phyloP scores from a whole-genome alignment of 2,329 filamentous ascomycete genomes.

The Cordyceps farinosa region DNA sequence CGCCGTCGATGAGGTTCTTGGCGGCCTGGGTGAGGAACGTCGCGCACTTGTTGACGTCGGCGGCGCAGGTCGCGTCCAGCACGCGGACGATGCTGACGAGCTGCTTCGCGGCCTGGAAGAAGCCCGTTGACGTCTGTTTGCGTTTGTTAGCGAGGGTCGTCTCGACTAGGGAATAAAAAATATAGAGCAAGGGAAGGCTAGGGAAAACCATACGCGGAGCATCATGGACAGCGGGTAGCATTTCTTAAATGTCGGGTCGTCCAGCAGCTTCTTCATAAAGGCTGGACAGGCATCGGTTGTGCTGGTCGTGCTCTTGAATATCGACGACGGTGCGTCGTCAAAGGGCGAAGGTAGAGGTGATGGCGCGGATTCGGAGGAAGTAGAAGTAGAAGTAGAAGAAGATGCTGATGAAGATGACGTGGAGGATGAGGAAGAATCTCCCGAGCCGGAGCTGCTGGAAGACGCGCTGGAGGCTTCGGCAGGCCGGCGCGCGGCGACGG shows the following conservation, averaged over 20 bases:
- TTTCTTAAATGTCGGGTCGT: constrained; percentile 60
- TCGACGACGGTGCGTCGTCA: constrained; percentile 60
- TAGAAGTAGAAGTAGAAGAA: constrained; percentile 26
- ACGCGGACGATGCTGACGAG: constrained; percentile 69
- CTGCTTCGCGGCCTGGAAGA: constrained; percentile 76
- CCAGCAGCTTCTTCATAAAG: constrained; percentile 67
- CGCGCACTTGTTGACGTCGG: constrained; percentile 63
- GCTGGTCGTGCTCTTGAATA: constrained; percentile 53
- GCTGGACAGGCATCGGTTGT: constrained; percentile 50
- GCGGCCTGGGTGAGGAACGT: constrained; percentile 63
- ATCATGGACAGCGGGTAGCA: constrained; percentile 86
- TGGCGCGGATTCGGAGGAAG: constrained; percentile 21
- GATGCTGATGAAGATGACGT: constrained; percentile 13
- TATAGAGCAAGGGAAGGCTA: background rate
- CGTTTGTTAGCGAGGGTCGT: constrained; percentile 14
- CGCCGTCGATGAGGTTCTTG: constrained; percentile 54
- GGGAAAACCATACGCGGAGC: constrained; percentile 58
- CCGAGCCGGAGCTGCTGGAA: background rate
- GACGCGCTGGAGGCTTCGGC: background rate
- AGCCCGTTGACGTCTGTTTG: constrained; percentile 70
- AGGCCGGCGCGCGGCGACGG: background rate
- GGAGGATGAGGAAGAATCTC: constrained; percentile 15
- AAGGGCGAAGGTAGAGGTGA: constrained; percentile 60
- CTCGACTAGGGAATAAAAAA: background rate
- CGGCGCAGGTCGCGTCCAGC: constrained; percentile 73